phyloP scores from a whole-genome alignment of 768 basidiomycete species.

The Collybia sordida region DNA sequence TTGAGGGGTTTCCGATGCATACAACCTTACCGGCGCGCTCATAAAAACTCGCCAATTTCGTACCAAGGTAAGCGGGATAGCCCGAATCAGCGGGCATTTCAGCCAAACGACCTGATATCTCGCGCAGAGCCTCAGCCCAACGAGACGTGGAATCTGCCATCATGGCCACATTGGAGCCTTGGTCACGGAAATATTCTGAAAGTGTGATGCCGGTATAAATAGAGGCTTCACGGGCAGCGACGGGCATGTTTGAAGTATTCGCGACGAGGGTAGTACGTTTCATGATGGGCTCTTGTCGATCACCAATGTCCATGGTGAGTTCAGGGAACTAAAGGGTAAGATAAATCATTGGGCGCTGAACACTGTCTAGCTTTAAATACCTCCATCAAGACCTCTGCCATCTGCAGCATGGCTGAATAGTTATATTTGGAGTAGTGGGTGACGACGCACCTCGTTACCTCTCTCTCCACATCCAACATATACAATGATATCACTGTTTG shows the following conservation, averaged over 20 bases:
- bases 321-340: slow-evolving; percentile 65
- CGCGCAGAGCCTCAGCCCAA: slow-evolving; percentile 98
- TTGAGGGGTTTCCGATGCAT: slow-evolving; percentile 84
- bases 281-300: slow-evolving; percentile 99
- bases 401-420: slow-evolving; percentile 37
- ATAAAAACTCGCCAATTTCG: slow-evolving; percentile 97
- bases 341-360: background rate
- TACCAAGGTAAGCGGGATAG: slow-evolving; percentile 95
- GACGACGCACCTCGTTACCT: slow-evolving; percentile 78
- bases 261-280: slow-evolving; percentile 98
- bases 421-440: background rate
- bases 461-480: slow-evolving; percentile 99
- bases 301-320: slow-evolving; percentile 87
- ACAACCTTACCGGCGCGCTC: slow-evolving; percentile 97
- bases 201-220: slow-evolving; percentile 99
- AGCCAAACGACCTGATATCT: slow-evolving; percentile 97
- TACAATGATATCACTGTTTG: slow-evolving; percentile 98
- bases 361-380: slow-evolving; percentile 32
- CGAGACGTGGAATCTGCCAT: slow-evolving; percentile 99
- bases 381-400: slow-evolving; percentile 99
- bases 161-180: slow-evolving; percentile 97
- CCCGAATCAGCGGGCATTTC: slow-evolving; percentile 99
- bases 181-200: slow-evolving; percentile 99
- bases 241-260: slow-evolving; percentile 99
- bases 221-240: slow-evolving; percentile 97